These are phyloP conservation scores for Pseudogymnoascus sp. DNA, from an alignment of 2,329 filamentous ascomycete species.

Conservation along the genomic window DNA sequence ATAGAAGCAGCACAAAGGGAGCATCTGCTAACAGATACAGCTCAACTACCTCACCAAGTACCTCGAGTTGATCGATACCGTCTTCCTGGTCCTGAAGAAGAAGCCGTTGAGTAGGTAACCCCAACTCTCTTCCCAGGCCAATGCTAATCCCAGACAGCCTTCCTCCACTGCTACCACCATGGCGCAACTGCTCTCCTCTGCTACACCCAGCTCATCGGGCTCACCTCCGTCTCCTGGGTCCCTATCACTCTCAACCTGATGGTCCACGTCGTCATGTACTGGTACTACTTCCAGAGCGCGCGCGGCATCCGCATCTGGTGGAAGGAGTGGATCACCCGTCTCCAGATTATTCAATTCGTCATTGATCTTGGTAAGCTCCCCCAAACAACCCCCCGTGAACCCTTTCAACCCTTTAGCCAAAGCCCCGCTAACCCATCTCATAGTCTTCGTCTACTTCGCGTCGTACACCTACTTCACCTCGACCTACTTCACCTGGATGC, in stretches of 20 bases:
- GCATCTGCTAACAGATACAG: constrained; percentile 43
- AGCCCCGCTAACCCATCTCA: constrained; percentile 31
- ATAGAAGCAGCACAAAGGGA: neutral
- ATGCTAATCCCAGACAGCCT: constrained; percentile 43
- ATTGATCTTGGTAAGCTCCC: constrained; percentile 75
- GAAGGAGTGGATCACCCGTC: constrained; percentile 98
- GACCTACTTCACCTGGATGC: constrained; percentile 77
- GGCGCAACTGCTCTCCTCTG: constrained; percentile 92
- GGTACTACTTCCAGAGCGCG: constrained; percentile 99
- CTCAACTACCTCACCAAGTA: constrained; percentile 98
- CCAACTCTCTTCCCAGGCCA: neutral
- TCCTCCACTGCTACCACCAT: constrained; percentile 98
- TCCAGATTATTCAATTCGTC: constrained; percentile 95
- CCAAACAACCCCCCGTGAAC: neutral
- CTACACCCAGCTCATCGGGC: constrained; percentile 92
- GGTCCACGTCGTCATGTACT: constrained; percentile 99
- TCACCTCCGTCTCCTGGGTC: constrained; percentile 91
- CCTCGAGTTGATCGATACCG: constrained; percentile 86
- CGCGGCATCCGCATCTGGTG: constrained; percentile 95
- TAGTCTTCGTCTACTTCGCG: constrained; percentile 95
- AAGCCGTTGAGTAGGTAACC: constrained; percentile 71
- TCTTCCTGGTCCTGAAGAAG: constrained; percentile 98
- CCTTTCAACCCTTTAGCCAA: neutral
- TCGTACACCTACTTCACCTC: constrained; percentile 98
- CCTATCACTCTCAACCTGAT: constrained; percentile 84